These are phyloP conservation scores for Tetraselmis chui DNA, from an alignment of 139 green algal genomes.

Conservation along the genomic window DNA sequence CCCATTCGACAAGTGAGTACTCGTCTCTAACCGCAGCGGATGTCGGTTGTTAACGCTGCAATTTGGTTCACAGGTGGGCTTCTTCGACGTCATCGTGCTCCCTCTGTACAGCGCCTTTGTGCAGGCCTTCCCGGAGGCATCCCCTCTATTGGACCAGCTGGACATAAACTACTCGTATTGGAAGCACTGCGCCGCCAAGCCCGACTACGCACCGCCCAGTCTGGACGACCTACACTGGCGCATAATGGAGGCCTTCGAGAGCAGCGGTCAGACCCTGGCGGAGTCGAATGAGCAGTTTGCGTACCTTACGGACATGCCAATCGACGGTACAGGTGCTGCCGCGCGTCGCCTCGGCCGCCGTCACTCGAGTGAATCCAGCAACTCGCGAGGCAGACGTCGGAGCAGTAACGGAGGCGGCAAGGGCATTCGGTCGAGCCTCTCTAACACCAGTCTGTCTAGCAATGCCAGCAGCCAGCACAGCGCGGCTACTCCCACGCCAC, in stretches of 20 bases:
- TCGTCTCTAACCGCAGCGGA: too few species aligned
- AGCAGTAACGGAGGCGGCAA: too few species aligned
- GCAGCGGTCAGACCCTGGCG: neutral
- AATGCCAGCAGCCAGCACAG: too few species aligned
- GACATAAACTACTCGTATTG: neutral
- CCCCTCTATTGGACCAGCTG: neutral
- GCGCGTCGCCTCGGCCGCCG: too few species aligned
- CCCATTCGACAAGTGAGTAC: too few species aligned
- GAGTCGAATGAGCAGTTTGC: neutral
- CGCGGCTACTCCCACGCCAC: too few species aligned
- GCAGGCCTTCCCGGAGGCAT: neutral
- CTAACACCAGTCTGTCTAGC: too few species aligned
- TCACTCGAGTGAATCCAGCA: too few species aligned
- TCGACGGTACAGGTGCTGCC: neutral
- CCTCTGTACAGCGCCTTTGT: neutral
- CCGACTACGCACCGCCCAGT: neutral
- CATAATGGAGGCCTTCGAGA: neutral
- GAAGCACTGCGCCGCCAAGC: neutral
- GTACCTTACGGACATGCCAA: neutral
- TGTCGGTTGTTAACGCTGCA: too few species aligned
- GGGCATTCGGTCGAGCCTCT: too few species aligned
- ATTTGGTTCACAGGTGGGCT: neutral
- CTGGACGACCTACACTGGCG: neutral
- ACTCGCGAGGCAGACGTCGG: too few species aligned
- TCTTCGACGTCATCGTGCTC: constrained; percentile 4